Evolutionary conservation across 163 green algal genomes (phyloP).

Genomic region (Volvox carteri): DNA sequence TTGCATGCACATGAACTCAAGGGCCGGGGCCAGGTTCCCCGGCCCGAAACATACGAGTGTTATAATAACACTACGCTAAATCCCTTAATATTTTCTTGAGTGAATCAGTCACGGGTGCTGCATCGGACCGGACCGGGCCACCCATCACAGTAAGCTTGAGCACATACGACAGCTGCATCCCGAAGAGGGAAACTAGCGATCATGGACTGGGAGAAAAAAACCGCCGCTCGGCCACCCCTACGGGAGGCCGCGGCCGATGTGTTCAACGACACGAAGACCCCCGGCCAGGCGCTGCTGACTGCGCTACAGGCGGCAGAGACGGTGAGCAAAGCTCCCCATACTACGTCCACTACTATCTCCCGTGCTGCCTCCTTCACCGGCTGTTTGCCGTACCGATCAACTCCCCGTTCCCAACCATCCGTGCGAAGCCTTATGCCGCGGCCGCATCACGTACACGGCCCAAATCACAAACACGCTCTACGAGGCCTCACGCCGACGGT

Average conservation of each 20-base stretch:
- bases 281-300: constrained; percentile 60
- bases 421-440: background rate
- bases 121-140: background rate
- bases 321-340: background rate
- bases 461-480: too few relatives aligned
- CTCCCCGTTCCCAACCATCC: too few relatives aligned
- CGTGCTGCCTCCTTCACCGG: background rate
- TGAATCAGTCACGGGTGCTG: background rate
- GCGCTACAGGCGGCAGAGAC: constrained; percentile 59
- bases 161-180: too few relatives aligned
- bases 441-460: too few relatives aligned
- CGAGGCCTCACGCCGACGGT: too few relatives aligned
- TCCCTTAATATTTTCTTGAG: too few relatives aligned
- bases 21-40: background rate
- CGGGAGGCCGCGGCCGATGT: constrained; percentile 57
- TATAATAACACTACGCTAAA: background rate
- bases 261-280: constrained; percentile 66
- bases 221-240: constrained; percentile 41
- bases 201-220: constrained; percentile 75
- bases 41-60: background rate
- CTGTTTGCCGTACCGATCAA: background rate
- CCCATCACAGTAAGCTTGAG: too few relatives aligned
- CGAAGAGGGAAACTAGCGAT: too few relatives aligned
- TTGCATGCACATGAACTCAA: background rate
- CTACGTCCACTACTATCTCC: background rate